Conservation (phyloP, 108 stramenopile genomes). For the Epipyxis sp. region DNA sequence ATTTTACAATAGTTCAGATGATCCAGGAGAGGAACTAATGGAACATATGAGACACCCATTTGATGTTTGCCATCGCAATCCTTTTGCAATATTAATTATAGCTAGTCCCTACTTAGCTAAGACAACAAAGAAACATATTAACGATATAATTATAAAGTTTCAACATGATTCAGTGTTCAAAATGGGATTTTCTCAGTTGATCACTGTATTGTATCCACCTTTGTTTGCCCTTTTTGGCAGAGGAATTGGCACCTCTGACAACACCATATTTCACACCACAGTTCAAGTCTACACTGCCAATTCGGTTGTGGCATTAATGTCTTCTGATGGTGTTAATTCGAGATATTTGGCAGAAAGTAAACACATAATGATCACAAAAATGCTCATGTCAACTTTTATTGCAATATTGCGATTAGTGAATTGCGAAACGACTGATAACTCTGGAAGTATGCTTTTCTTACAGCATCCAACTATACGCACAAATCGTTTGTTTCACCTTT, state of each 20-base stretch:
- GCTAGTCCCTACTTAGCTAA: not conserved
- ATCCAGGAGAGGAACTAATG: not conserved
- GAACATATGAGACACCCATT: not conserved
- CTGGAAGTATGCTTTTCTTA: no score
- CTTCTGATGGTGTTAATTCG: not conserved
- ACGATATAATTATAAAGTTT: not conserved
- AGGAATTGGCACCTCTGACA: not conserved
- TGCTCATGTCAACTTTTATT: not conserved
- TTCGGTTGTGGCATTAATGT: not conserved
- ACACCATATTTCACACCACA: not conserved
- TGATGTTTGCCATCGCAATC: not conserved
- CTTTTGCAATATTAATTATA: not conserved
- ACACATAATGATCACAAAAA: not conserved
- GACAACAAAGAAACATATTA: not conserved
- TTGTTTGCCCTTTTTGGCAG: not conserved
- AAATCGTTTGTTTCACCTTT: not conserved
- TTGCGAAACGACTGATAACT: no score
- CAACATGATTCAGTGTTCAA: constrained; percentile 25
- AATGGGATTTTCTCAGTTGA: not conserved
- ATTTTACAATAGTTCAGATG: not conserved
- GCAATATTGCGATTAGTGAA: not conserved
- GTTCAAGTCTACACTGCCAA: constrained; percentile 28
- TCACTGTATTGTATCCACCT: constrained; percentile 13
- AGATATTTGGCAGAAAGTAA: no score
- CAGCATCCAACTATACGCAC: not conserved